Evolutionary conservation across 257 asterid genomes (phyloP), one percentile per base, ranked within the genome.

Genomic region (Solanum chiquidenum): DNA sequence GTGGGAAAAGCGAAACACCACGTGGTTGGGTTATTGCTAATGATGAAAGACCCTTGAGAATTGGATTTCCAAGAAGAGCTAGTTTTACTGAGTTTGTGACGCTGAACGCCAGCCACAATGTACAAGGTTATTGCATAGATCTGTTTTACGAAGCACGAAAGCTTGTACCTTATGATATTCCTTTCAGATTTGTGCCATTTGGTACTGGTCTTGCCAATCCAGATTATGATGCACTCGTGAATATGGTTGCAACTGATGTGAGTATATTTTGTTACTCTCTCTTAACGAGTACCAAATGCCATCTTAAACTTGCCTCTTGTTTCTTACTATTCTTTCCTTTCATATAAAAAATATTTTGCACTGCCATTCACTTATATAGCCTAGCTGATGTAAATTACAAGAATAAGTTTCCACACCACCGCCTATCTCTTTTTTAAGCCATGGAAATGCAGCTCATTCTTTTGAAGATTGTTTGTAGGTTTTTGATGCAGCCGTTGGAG

Each of bases 61-160:
- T 91, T 83, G 93, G 90, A 60, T 83, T 89, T 33, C 93, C 93
- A 13, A 88, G 66, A 73, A 87, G 93, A 86, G 88, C 86, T 40
- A 89, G 90, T 85, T 91, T 89, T 86, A 60, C 72, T 37, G 93
- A 91, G 31, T 91, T 91, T 83, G 93, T 86, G 38, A 88, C 89
- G 69, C 66, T 42, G 52, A 73, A 87, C 13, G 49, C 29, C 37
- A 88, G 87, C 87, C 89, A 88, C 83, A 71, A 89, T n/a, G 77
- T 88, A 64, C 86, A 68, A 86, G 93, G 93, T 34, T 91, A 91
- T 86, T 91, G 93, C 88, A 89, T 91, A 75, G 91, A 91, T 23
- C 55, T 91, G 29, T 91, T 91, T 84, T 25, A 86, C 38, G 91
- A 83, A 86, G 93, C 91, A 33, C 75, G 68, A 9, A 83, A 88